A percentile compares a stretch with the other conserved stretches of the same genome.
Evolutionary conservation across 1,284 basidiomycete species (phyloP).

Genomic region (Naganishia albida): DNA sequence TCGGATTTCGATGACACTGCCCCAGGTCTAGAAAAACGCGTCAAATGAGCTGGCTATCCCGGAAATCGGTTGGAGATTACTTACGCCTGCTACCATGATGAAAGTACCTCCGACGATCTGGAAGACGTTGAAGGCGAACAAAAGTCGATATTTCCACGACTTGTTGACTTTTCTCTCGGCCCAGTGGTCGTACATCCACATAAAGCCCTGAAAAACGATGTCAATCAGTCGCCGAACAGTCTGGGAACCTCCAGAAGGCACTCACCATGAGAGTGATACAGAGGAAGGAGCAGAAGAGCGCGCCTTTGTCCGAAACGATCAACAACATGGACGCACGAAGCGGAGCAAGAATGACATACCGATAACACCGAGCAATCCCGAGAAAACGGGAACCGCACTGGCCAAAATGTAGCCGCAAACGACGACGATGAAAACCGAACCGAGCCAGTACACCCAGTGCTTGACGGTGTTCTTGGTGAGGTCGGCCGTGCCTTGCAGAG

Average conservation of each 20-base stretch:
- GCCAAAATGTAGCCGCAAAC: constrained; percentile 61
- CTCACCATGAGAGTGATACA: constrained; percentile 32
- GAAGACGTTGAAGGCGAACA: constrained; percentile 39
- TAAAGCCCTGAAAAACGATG: constrained; percentile 22
- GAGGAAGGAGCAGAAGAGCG: constrained; percentile 36
- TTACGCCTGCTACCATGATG: constrained; percentile 46
- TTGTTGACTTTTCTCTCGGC: constrained; percentile 31
- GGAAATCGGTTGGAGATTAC: not conserved
- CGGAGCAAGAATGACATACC: no score
- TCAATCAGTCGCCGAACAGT: not conserved
- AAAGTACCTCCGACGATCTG: constrained; percentile 47
- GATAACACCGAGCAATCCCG: constrained; percentile 43
- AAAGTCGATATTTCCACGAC: constrained; percentile 27
- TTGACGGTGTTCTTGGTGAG: constrained; percentile 62
- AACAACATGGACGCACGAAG: no score
- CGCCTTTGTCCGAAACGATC: no score
- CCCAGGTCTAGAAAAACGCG: constrained; percentile 29
- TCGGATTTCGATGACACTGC: constrained; percentile 33
- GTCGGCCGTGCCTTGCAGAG: constrained; percentile 63
- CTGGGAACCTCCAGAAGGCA: not conserved
- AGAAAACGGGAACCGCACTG: constrained; percentile 44
- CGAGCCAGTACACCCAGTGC: constrained; percentile 64
- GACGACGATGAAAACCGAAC: constrained; percentile 57
- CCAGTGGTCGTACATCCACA: constrained; percentile 43
- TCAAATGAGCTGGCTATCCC: not conserved